phyloP scores from a whole-genome alignment of 306 rosid species.

The Acmispon strigosus region DNA sequence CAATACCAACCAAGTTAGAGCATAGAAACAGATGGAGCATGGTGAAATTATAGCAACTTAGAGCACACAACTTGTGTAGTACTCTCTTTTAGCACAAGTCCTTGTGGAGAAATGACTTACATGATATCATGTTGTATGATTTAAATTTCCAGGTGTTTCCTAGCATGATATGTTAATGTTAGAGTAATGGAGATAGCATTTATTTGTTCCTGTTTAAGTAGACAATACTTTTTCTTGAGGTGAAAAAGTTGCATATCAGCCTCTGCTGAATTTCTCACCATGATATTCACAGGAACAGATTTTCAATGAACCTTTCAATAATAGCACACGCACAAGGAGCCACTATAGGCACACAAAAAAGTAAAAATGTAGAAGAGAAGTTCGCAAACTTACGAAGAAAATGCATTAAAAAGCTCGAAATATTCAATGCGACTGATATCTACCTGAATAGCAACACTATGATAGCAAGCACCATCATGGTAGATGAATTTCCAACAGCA shows the following conservation, averaged over 20 bases:
- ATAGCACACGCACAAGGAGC: neutral
- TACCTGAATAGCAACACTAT: slow-evolving; percentile 83
- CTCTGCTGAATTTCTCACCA: neutral
- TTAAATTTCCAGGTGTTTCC: neutral
- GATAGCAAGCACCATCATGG: slow-evolving; percentile 92
- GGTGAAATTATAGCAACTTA: neutral
- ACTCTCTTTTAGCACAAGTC: neutral
- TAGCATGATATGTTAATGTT: neutral
- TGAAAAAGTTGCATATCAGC: neutral
- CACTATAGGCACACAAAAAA: neutral
- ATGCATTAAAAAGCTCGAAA: neutral
- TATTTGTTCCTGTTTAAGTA: neutral
- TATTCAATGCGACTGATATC: neutral
- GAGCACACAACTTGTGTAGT: neutral
- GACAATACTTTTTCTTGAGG: neutral
- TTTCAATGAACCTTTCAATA: neutral
- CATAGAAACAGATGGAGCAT: neutral
- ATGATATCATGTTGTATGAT: neutral
- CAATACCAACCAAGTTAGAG: neutral
- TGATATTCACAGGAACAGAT: neutral
- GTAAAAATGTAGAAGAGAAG: neutral
- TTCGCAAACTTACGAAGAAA: neutral
- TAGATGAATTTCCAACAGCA: slow-evolving; percentile 88
- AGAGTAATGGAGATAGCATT: neutral
- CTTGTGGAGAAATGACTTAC: neutral